Conservation (phyloP, 257 asterid species). For the Gynochthodes officinalis region DNA sequence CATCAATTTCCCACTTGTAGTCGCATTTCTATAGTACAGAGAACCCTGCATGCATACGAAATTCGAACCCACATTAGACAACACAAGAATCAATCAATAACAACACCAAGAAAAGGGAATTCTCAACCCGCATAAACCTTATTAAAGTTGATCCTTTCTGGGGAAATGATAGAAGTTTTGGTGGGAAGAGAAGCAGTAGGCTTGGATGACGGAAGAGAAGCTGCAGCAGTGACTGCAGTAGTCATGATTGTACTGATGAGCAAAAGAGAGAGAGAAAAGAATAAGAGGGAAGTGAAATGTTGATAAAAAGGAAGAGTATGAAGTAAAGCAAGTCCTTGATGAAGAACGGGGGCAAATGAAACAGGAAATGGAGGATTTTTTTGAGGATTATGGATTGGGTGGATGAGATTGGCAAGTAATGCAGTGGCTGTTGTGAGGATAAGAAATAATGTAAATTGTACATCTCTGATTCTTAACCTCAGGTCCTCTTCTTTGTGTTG, state of each 20-base stretch:
- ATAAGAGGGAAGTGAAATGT: conserved; percentile 12
- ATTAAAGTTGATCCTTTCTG: conserved; percentile 63
- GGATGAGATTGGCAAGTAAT: conserved; percentile 23
- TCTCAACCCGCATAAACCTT: conserved; percentile 41
- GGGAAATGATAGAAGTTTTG: conserved; percentile 51
- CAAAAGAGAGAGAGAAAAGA: conserved; percentile 10
- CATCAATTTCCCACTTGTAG: conserved; percentile 37
- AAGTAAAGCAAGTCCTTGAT: background rate
- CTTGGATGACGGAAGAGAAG: conserved; percentile 74
- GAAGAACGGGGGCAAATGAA: background rate
- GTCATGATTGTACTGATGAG: conserved; percentile 49
- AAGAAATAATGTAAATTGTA: conserved; percentile 17
- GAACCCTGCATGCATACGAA: conserved; percentile 46
- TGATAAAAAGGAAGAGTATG: background rate
- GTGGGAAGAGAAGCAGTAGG: conserved; percentile 56
- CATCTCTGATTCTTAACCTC: conserved; percentile 10
- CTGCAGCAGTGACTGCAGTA: conserved; percentile 93
- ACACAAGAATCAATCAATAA: background rate
- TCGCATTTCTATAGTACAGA: conserved; percentile 51
- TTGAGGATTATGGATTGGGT: conserved; percentile 27
- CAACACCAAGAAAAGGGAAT: background rate
- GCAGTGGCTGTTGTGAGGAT: conserved; percentile 34
- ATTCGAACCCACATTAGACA: conserved; percentile 6
- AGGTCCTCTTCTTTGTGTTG: background rate
- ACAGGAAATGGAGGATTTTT: conserved; percentile 2